These are phyloP conservation scores for Leishmania aethiopica DNA, from an alignment of 208 protist genomes.

Conservation along the genomic window DNA sequence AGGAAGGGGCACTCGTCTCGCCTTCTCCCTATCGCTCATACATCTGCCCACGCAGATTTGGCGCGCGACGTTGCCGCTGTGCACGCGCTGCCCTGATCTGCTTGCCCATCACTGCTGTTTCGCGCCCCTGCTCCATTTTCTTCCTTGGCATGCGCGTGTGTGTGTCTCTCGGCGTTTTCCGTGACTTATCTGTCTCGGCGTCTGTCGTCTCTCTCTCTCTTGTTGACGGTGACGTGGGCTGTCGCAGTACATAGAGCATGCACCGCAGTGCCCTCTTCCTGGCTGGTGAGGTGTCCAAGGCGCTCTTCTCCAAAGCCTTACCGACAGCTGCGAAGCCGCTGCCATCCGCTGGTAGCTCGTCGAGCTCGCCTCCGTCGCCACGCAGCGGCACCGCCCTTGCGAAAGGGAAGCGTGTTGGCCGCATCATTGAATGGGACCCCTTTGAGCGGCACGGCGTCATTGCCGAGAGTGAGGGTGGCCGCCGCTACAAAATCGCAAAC, in stretches of 20 bases:
- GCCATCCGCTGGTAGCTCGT: neutral
- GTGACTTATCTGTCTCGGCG: neutral
- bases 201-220: neutral
- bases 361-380: neutral
- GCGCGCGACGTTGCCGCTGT: neutral
- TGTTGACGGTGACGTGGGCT: neutral
- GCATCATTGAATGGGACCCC: slow-evolving; percentile 71
- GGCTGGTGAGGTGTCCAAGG: slow-evolving; percentile 5
- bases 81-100: neutral
- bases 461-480: slow-evolving; percentile 43
- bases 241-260: neutral
- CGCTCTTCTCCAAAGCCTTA: neutral
- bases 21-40: neutral
- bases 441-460: slow-evolving; percentile 82
- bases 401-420: slow-evolving; percentile 30
- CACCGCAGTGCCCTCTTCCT: slow-evolving; percentile 4
- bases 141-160: neutral
- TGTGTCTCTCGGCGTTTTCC: neutral
- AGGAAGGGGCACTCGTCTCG: neutral
- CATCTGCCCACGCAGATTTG: neutral
- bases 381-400: neutral
- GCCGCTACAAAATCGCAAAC: slow-evolving; percentile 66
- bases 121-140: neutral
- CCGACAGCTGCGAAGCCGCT: neutral
- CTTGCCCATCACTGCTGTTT: neutral